phyloP scores from a whole-genome alignment of 306 rosid species.

The Abrus precatorius region DNA sequence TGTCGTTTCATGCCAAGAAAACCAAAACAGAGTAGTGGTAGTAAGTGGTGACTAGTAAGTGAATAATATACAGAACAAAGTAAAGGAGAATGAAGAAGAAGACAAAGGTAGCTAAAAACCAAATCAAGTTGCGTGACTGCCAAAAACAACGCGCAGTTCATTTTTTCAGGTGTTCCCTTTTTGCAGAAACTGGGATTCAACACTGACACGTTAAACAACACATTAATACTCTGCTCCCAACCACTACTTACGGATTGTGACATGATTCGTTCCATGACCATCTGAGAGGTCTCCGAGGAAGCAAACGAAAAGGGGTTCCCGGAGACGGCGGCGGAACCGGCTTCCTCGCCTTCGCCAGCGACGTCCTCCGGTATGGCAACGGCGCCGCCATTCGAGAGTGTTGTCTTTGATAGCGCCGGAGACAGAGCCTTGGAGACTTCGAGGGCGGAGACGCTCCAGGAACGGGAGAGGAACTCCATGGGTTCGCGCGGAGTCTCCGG shows the following conservation, averaged over 20 bases:
- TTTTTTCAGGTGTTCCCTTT: not conserved
- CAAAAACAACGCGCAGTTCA: not conserved
- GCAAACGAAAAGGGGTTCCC: slow-evolving; percentile 91
- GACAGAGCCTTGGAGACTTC: slow-evolving; percentile 86
- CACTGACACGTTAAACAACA: not conserved
- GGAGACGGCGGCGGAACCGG: slow-evolving; percentile 55
- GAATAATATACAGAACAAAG: slow-evolving; percentile 11
- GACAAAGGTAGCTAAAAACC: slow-evolving; percentile 50
- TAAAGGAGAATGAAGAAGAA: not conserved
- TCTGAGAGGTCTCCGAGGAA: slow-evolving; percentile 83
- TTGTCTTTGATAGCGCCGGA: slow-evolving; percentile 59
- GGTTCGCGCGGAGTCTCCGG: slow-evolving; percentile 86
- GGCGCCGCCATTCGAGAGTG: slow-evolving; percentile 24
- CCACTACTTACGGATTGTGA: slow-evolving; percentile 79
- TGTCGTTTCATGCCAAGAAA: not conserved
- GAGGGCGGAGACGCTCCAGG: slow-evolving; percentile 86
- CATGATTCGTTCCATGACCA: slow-evolving; percentile 94
- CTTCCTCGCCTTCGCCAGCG: slow-evolving; percentile 66
- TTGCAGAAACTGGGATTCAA: not conserved
- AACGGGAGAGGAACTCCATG: slow-evolving; percentile 92
- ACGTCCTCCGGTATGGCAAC: slow-evolving; percentile 66
- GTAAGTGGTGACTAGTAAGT: not conserved
- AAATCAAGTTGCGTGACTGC: slow-evolving; percentile 24
- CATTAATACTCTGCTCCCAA: slow-evolving; percentile 1
- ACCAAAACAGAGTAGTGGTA: not conserved